phyloP scores from a whole-genome alignment of 73 alveolate genomes.

The Durusdinium trenchii region DNA sequence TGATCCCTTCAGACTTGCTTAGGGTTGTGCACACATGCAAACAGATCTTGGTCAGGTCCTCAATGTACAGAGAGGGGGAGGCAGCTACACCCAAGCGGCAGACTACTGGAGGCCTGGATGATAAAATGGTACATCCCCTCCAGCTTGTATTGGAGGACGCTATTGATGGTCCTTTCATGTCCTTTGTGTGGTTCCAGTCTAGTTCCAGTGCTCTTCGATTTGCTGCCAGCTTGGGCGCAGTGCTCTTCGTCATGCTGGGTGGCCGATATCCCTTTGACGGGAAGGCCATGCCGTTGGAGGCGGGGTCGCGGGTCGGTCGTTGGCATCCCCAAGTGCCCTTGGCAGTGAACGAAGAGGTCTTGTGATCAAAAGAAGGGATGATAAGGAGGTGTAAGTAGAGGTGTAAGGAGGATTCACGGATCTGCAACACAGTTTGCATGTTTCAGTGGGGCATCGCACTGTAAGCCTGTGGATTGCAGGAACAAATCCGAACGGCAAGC shows the following conservation, averaged over 20 bases:
- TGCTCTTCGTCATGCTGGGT: conserved; percentile 94
- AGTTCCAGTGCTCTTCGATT: background rate
- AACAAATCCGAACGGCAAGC: conserved; percentile 90
- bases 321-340: too few species aligned
- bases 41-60: conserved; percentile 18
- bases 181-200: background rate
- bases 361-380: too few species aligned
- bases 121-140: background rate
- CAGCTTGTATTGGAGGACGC: background rate
- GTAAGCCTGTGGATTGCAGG: too few species aligned
- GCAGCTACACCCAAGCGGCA: conserved; percentile 85
- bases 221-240: conserved; percentile 65
- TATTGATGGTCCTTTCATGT: background rate
- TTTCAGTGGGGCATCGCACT: too few species aligned
- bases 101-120: conserved; percentile 81
- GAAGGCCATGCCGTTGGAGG: conserved; percentile 93
- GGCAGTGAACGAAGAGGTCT: too few species aligned
- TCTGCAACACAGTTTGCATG: background rate
- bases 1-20: too few species aligned
- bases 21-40: too few species aligned
- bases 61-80: conserved; percentile 89
- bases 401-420: too few species aligned
- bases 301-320: too few species aligned
- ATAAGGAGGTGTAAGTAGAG: too few species aligned
- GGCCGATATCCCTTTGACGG: conserved; percentile 94